Percentiles rank a stretch among this genome's conserved stretches.
Conservation (phyloP, 2,329 filamentous ascomycete species). For the Verticillium zaregamsianum region DNA sequence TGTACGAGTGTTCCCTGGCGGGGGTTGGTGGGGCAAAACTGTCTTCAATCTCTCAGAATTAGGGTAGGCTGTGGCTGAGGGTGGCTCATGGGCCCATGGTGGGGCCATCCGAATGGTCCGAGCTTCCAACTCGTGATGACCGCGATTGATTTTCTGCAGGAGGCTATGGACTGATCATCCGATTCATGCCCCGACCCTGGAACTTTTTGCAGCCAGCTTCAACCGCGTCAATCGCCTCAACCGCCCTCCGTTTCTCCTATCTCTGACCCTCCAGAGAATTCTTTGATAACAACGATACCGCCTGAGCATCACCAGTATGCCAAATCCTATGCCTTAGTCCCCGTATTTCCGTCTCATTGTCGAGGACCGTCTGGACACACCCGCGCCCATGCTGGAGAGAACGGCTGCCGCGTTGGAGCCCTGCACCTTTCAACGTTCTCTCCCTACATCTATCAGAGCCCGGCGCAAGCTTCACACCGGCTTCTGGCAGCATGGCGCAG, state of each 20-base stretch:
- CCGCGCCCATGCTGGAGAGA: conserved; percentile 51
- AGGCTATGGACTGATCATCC: not conserved
- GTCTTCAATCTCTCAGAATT: not conserved
- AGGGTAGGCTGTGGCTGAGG: not conserved
- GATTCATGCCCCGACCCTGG: not conserved
- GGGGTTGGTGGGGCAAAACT: not conserved
- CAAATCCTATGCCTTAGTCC: not conserved
- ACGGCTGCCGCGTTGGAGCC: conserved; percentile 53
- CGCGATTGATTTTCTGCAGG: not conserved
- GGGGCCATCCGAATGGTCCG: not conserved
- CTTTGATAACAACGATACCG: not conserved
- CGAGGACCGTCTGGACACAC: not conserved
- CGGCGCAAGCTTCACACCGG: conserved; percentile 40
- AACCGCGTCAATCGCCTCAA: not conserved
- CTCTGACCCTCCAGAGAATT: not conserved
- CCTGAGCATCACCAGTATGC: not conserved
- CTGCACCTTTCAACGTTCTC: conserved; percentile 48
- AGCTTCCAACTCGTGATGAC: not conserved
- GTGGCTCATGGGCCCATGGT: not conserved
- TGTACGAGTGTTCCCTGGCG: not conserved
- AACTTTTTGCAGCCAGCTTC: not conserved
- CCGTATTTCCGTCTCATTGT: not conserved
- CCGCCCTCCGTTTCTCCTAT: not conserved
- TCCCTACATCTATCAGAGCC: conserved; percentile 36
- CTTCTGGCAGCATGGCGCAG: conserved; percentile 53